phyloP scores from a whole-genome alignment of 2,329 filamentous ascomycete species.

The Nemania serpens region DNA sequence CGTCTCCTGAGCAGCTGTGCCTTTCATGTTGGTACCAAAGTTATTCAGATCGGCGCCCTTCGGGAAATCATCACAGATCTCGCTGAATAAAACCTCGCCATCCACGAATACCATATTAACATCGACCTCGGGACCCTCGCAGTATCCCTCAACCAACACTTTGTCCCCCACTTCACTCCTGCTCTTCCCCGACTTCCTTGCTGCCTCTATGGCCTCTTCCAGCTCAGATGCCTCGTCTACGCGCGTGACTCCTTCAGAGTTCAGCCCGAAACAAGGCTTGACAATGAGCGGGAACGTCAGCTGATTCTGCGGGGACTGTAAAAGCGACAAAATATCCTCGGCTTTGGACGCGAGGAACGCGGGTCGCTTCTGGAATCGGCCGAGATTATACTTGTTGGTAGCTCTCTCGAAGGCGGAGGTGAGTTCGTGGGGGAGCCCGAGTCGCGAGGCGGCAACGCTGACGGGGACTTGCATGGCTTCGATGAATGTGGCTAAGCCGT shows the following conservation, averaged over 20 bases:
- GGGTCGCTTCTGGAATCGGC: slow-evolving; percentile 30
- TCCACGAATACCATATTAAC: slow-evolving; percentile 37
- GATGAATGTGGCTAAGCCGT: slow-evolving; percentile 35
- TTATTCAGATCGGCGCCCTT: slow-evolving; percentile 33
- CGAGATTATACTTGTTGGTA: slow-evolving; percentile 37
- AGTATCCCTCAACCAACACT: slow-evolving; percentile 37
- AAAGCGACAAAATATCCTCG: slow-evolving; percentile 29
- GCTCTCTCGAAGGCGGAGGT: slow-evolving; percentile 33
- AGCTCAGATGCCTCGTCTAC: slow-evolving; percentile 27
- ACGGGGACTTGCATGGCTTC: slow-evolving; percentile 35
- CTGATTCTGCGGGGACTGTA: slow-evolving; percentile 9
- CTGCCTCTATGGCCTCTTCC: slow-evolving; percentile 15
- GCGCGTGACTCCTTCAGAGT: slow-evolving; percentile 38
- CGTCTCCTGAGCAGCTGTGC: neutral
- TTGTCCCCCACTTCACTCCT: slow-evolving; percentile 18
- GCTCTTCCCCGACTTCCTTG: slow-evolving; percentile 2
- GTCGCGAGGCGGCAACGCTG: slow-evolving; percentile 30
- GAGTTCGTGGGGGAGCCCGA: slow-evolving; percentile 32
- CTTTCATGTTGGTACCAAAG: neutral
- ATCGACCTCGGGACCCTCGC: slow-evolving; percentile 38
- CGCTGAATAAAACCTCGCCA: slow-evolving; percentile 36
- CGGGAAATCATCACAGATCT: slow-evolving; percentile 40
- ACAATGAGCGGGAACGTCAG: slow-evolving; percentile 37
- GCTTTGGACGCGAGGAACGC: slow-evolving; percentile 30
- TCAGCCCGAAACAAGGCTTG: slow-evolving; percentile 37